Evolutionary conservation across 2,329 filamentous ascomycete genomes (phyloP), one percentile per base, ranked within the genome.

Genomic region (Knoxdaviesia capensis): DNA sequence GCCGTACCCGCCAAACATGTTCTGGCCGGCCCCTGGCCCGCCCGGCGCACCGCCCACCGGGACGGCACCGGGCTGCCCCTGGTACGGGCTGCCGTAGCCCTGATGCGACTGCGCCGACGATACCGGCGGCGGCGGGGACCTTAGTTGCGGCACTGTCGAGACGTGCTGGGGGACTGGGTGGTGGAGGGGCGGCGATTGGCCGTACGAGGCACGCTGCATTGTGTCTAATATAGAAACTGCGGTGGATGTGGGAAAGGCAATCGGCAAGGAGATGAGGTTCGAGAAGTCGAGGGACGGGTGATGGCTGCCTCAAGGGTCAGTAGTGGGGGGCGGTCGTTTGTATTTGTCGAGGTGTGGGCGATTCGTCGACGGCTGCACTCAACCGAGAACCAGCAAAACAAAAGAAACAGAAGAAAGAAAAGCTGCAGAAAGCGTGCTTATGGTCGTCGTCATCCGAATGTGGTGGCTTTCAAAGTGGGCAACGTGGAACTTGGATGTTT

Each of bases 91-190:
- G 41, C 78, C 69, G 39, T 63, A 78, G 49, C 70, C 68, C 48
- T 68, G 65, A 47, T 46, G 72, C 34, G 74, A 71, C 54, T 82
- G 79, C 44, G 77, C 76, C 49, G 76, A 77, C 44, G 70, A 70
- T 34, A 76, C 73, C 41, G 84, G 87, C 47, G 85, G 82, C 45
- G 83, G 88, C 46, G 90, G 90, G 45, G 90, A 96, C 60, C 92
- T 79, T 58, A 98, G 77, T 64, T 96, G 90, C 38, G 90, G 90
- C 40, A 98, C 90, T 45, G 87, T 93, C 56, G 90, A 96, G 54
- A 96, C 88, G 69, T 98, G 90, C 62, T 98, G 90, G 47, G 90
- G 90, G 45, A 96, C 86, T 45, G 90, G 90, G 59, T 96, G 90
- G 62, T 96, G 90, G 52, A 96, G 77, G 50, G 88, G 87, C 57